Conservation (phyloP, 345 rosid species). For the Corchorus capsularis region DNA sequence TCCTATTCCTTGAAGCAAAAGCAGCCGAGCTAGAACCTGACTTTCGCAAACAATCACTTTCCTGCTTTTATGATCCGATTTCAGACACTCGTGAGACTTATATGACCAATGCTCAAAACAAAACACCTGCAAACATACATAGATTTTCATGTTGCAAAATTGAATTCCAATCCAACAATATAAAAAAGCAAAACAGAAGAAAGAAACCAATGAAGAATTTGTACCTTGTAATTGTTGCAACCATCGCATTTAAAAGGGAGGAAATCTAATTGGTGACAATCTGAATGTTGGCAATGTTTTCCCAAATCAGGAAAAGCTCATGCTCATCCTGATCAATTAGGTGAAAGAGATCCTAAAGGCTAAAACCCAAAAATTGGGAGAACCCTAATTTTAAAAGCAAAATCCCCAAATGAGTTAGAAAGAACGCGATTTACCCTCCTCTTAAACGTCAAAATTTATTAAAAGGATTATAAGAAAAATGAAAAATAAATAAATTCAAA, state of each 20-base stretch:
- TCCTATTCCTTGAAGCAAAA: slow-evolving; percentile 49
- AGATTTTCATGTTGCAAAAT: neutral
- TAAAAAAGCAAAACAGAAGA: neutral
- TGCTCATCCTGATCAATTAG: too few species aligned
- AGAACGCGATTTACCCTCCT: too few species aligned
- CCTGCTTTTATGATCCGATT: slow-evolving; percentile 58
- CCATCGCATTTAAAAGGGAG: slow-evolving; percentile 75
- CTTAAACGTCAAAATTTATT: too few species aligned
- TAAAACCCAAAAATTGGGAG: too few species aligned
- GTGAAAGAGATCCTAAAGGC: too few species aligned
- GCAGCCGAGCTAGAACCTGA: slow-evolving; percentile 65
- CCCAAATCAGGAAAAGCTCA: slow-evolving; percentile 87
- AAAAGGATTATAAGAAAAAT: too few species aligned
- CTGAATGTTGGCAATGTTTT: slow-evolving; percentile 65
- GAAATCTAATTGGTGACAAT: slow-evolving; percentile 83
- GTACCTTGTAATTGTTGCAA: slow-evolving; percentile 72
- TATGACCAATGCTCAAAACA: slow-evolving; percentile 75
- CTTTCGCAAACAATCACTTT: slow-evolving; percentile 64
- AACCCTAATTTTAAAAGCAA: too few species aligned
- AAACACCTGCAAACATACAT: slow-evolving; percentile 51
- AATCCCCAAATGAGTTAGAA: too few species aligned
- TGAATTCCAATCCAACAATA: neutral
- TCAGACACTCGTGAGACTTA: slow-evolving; percentile 69
- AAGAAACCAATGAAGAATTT: neutral
- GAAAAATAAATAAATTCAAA: too few species aligned